Evolutionary conservation across 176 grass and related monocot species (phyloP), one percentile per base, ranked within the genome.

Genomic region (Lolium perenne): DNA sequence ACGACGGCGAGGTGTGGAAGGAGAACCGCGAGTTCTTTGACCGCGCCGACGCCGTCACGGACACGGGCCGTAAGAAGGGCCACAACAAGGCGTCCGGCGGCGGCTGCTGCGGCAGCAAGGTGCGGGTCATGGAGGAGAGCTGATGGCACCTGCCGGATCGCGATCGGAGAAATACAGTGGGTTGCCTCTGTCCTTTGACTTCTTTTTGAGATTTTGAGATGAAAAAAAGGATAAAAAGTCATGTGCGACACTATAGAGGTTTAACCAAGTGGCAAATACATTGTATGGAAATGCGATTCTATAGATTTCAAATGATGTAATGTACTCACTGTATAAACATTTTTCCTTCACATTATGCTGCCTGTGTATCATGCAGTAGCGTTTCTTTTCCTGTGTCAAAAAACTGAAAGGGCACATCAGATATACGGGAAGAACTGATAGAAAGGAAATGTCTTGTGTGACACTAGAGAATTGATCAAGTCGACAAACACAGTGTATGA

Each of bases 1-100:
- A 93, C 23, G 91, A 98, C 88, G 95, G 95, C 73, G 95, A 98
- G 89, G 91, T 98, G 17, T 98, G 95, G 95, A 98, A 98, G 89
- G 95, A 98, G 93, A 98, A 98, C 83, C 78, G 87, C 73, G 95
- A 98, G 87, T 98, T 98, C 80, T 32, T 95, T 4, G 91, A 95
- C 14, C 91, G 89, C 25, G 25, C 53, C 21, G 46, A 35, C 84
- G 68, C 80, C 4, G 5, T 35, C 41, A 23, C 21, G 50, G 21
- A 8, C 9, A n/a, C n/a, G 58, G 60, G 61, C 18, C 0, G 9
- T 8, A 71, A 26, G 48, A 13, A 63, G 46, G 81, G 17, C 29
- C 18, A 20, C 49, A 16, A 5, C 7, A 43, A 15, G 73, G 23
- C 8, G 46, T 2, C 35, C 26, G 29, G 51, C 8, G 57, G 43